Percentiles rank a stretch among this genome's conserved stretches.
phyloP scores from a whole-genome alignment of 129 eudicot species.

The Solidago caesia region DNA sequence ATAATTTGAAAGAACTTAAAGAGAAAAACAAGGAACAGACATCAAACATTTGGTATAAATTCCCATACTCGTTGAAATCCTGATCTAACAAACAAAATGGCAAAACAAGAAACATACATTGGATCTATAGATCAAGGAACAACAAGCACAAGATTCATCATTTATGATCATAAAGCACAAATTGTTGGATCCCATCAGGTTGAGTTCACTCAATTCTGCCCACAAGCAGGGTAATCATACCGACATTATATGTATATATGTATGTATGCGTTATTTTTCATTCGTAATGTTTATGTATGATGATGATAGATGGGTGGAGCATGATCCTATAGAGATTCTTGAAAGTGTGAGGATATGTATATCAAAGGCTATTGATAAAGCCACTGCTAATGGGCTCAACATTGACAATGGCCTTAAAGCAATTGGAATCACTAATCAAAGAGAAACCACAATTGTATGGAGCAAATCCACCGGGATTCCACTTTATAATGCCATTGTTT shows the following conservation, averaged over 20 bases:
- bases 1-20: too few relatives aligned
- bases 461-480: too few relatives aligned
- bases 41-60: too few relatives aligned
- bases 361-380: slow-evolving; percentile 76
- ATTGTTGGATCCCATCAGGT: slow-evolving; percentile 74
- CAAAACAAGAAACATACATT: too few relatives aligned
- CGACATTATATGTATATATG: too few relatives aligned
- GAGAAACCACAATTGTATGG: slow-evolving; percentile 50
- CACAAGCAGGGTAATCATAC: slow-evolving; percentile 59
- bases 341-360: slow-evolving; percentile 72
- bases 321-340: slow-evolving; percentile 82
- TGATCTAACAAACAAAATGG: too few relatives aligned
- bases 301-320: slow-evolving; percentile 80
- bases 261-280: too few relatives aligned
- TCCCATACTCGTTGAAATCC: too few relatives aligned
- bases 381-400: slow-evolving; percentile 61
- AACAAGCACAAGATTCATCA: slow-evolving; percentile 69
- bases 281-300: background rate
- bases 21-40: too few relatives aligned
- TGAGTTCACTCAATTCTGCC: slow-evolving; percentile 83
- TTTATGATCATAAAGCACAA: slow-evolving; percentile 52
- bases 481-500: slow-evolving; percentile 39
- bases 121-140: too few relatives aligned
- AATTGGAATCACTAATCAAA: slow-evolving; percentile 78
- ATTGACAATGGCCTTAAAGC: slow-evolving; percentile 67